Evolutionary conservation across 2,329 filamentous ascomycete genomes (phyloP).

Genomic region (Fusarium phyllophilum): DNA sequence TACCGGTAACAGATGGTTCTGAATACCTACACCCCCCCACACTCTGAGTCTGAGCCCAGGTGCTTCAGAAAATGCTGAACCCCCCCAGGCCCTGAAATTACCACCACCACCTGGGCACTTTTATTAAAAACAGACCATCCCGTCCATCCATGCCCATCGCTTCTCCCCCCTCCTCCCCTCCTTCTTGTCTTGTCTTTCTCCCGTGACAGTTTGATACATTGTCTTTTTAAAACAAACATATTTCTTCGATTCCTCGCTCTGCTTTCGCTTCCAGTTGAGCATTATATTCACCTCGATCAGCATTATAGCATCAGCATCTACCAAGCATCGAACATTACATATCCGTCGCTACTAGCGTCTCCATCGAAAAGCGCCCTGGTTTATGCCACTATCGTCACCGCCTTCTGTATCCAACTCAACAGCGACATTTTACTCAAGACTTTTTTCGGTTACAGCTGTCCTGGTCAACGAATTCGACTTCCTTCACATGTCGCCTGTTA

Average conservation of each 20-base stretch:
- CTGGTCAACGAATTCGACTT: slow-evolving; percentile 13
- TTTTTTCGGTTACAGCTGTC: slow-evolving; percentile 21
- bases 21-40: slow-evolving; percentile 19
- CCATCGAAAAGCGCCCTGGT: slow-evolving; percentile 30
- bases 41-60: neutral
- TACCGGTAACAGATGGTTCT: slow-evolving; percentile 12
- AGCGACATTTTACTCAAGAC: slow-evolving; percentile 32
- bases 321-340: slow-evolving; percentile 12
- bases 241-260: slow-evolving; percentile 25
- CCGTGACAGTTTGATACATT: slow-evolving; percentile 40
- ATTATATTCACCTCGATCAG: slow-evolving; percentile 12
- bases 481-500: slow-evolving; percentile 39
- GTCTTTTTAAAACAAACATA: slow-evolving; percentile 30
- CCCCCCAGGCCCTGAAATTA: slow-evolving; percentile 40
- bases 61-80: slow-evolving; percentile 22
- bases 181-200: slow-evolving; percentile 37
- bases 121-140: slow-evolving; percentile 47
- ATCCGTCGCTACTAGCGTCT: slow-evolving; percentile 26
- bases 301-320: slow-evolving; percentile 3
- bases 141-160: slow-evolving; percentile 40
- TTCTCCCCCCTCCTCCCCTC: slow-evolving; percentile 43
- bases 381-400: slow-evolving; percentile 43
- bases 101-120: slow-evolving; percentile 39
- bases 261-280: slow-evolving; percentile 24
- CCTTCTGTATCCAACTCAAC: slow-evolving; percentile 35